These are phyloP conservation scores for Hanseniaspora mollemarum DNA, from an alignment of 805 yeast species.

Conservation along the genomic window DNA sequence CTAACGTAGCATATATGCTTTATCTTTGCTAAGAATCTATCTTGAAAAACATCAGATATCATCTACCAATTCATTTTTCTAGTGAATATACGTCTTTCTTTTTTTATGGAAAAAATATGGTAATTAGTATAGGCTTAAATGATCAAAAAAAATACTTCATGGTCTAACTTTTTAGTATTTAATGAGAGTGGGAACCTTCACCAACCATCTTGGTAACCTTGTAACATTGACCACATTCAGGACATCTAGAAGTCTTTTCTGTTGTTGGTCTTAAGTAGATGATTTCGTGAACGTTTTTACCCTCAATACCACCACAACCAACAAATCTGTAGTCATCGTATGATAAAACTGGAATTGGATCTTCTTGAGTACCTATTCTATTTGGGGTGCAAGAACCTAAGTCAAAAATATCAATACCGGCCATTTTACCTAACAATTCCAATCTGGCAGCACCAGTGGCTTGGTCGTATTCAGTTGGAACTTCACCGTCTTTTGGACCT, in stretches of 20 bases:
- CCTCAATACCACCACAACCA: conserved; percentile 95
- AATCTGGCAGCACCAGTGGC: conserved; percentile 97
- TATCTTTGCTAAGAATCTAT: background rate
- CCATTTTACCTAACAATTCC: conserved; percentile 84
- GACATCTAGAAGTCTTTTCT: conserved; percentile 81
- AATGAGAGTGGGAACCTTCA: conserved; percentile 36
- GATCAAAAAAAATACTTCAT: background rate
- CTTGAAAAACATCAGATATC: background rate
- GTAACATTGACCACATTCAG: conserved; percentile 98
- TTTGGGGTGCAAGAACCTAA: conserved; percentile 74
- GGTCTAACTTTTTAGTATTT: background rate
- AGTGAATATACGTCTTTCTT: too few relatives aligned
- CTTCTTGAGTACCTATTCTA: conserved; percentile 80
- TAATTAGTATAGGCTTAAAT: too few relatives aligned
- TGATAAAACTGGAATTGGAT: conserved; percentile 82
- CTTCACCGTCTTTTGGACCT: conserved; percentile 74
- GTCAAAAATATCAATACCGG: conserved; percentile 92
- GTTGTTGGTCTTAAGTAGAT: conserved; percentile 86
- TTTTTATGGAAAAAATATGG: too few relatives aligned
- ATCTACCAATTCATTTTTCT: background rate
- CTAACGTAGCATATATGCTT: background rate
- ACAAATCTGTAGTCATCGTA: conserved; percentile 88
- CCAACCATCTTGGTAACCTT: conserved; percentile 76
- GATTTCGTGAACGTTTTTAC: conserved; percentile 68
- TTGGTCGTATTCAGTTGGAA: conserved; percentile 91